phyloP scores from a whole-genome alignment of 179 eudicot species.

The Silene vulgaris region DNA sequence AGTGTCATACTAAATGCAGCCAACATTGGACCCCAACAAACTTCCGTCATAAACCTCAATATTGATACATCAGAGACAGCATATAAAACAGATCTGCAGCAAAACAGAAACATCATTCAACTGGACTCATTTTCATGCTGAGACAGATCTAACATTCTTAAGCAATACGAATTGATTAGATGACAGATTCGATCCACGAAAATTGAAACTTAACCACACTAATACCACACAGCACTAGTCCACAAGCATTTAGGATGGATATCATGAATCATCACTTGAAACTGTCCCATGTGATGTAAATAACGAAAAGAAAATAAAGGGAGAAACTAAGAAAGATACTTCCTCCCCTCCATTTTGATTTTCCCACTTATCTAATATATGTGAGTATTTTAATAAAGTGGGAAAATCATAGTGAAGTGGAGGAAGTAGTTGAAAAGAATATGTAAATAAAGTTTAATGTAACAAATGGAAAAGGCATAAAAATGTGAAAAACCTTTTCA shows the following conservation, averaged over 20 bases:
- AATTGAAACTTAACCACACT: not conserved
- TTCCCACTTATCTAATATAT: too few relatives aligned
- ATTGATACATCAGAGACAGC: constrained; percentile 76
- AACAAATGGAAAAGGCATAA: not conserved
- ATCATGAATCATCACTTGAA: not conserved
- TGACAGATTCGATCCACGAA: not conserved
- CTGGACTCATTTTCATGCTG: not conserved
- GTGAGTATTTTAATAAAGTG: too few relatives aligned
- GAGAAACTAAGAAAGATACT: not conserved
- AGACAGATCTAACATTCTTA: not conserved
- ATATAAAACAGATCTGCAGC: constrained; percentile 67
- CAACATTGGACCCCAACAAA: constrained; percentile 98
- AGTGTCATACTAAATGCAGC: constrained; percentile 98
- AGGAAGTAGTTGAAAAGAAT: not conserved
- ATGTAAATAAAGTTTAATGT: not conserved
- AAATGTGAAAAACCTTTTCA: not conserved
- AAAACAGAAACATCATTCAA: constrained; percentile 15
- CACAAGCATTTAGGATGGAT: not conserved
- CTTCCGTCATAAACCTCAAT: constrained; percentile 95
- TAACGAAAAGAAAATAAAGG: not conserved
- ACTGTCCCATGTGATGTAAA: not conserved
- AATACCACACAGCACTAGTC: not conserved
- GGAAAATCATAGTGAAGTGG: too few relatives aligned
- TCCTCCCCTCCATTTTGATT: too few relatives aligned
- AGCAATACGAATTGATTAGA: not conserved